Conservation (phyloP, 192 early-diverging fungal species). For the Backusella mclennaniae region DNA sequence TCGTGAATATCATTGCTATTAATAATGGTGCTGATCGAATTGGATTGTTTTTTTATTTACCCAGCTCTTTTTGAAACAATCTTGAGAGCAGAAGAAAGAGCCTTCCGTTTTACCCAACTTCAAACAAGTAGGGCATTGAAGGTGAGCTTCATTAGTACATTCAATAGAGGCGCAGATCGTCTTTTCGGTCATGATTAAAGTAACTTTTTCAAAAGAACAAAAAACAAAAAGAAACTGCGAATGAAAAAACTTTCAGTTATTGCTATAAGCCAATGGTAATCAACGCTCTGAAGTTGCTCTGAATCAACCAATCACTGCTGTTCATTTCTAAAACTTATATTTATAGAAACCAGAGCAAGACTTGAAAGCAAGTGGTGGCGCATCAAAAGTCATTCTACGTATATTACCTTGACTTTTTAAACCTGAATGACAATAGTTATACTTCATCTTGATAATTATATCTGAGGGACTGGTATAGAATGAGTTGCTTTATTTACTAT, state of each 20-base stretch:
- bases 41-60: slow-evolving; percentile 20
- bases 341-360: neutral
- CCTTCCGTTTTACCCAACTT: slow-evolving; percentile 53
- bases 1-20: neutral
- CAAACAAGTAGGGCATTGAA: slow-evolving; percentile 78
- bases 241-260: neutral
- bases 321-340: neutral
- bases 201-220: neutral
- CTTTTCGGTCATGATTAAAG: neutral
- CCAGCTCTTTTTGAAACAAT: slow-evolving; percentile 73
- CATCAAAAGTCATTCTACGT: too few relatives aligned
- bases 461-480: neutral
- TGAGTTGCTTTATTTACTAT: too few relatives aligned
- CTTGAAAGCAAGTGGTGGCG: neutral
- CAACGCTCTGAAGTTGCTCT: neutral
- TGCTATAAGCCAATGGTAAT: neutral
- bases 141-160: slow-evolving; percentile 63
- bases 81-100: slow-evolving; percentile 75
- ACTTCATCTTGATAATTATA: too few relatives aligned
- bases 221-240: neutral
- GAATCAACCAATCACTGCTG: neutral
- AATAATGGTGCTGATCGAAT: neutral
- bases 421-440: too few relatives aligned
- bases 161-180: slow-evolving; percentile 45
- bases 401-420: too few relatives aligned